A percentile compares a stretch with the other conserved stretches of the same genome.
These are phyloP conservation scores for Epichloe bromicola DNA, from an alignment of 2,329 filamentous ascomycete genomes.

Conservation along the genomic window DNA sequence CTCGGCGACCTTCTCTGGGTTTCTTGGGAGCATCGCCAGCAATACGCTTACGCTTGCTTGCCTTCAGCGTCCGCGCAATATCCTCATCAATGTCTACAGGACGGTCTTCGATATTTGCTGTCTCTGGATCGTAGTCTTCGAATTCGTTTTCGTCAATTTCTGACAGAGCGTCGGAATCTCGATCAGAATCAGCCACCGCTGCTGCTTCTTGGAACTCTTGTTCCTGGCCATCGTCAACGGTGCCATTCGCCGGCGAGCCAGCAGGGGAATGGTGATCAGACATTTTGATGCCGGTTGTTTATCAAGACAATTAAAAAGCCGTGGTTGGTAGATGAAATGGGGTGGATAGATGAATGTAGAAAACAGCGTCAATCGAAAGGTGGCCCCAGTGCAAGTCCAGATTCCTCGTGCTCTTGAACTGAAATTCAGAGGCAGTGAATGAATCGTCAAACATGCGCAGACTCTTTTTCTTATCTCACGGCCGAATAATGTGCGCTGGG, in stretches of 20 bases:
- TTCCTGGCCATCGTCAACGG: constrained; percentile 29
- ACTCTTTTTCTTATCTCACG: too few species aligned
- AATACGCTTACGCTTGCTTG: constrained; percentile 50
- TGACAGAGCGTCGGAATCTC: constrained; percentile 47
- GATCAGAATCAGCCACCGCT: constrained; percentile 34
- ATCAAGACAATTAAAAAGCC: background rate
- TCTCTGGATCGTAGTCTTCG: constrained; percentile 54
- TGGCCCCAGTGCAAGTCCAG: background rate
- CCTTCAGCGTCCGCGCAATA: constrained; percentile 49
- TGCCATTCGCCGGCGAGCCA: constrained; percentile 23
- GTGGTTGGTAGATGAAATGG: background rate
- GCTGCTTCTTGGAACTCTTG: constrained; percentile 27
- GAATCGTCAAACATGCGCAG: background rate
- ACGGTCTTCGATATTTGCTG: constrained; percentile 48
- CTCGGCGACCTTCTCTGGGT: constrained; percentile 59
- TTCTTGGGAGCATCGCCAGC: constrained; percentile 56
- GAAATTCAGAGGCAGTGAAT: background rate
- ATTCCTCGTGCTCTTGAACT: background rate
- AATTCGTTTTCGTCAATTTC: constrained; percentile 60
- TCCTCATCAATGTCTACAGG: constrained; percentile 58
- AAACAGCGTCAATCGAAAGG: background rate
- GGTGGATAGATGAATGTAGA: background rate
- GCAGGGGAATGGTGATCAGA: constrained; percentile 34
- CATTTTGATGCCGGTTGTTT: constrained; percentile 16
- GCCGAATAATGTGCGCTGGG: background rate